Evolutionary conservation across 768 basidiomycete species (phyloP), one percentile per base, ranked within the genome.

Genomic region (Leccinum imitatum): DNA sequence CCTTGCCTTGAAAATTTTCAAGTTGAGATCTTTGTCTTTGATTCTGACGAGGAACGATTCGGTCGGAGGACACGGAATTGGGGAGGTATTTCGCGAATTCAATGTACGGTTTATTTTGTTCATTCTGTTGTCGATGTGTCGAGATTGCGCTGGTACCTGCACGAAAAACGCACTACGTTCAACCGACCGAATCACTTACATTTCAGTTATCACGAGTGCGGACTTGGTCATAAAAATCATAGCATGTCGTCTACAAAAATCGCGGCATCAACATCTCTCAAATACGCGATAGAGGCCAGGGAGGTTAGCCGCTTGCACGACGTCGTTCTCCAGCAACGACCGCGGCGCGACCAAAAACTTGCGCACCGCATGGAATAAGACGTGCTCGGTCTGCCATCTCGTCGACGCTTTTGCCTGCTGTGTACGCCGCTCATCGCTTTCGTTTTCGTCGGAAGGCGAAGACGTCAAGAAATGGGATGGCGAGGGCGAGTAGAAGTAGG

Each of bases 281-380:
- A 98, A 99, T 0, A 98, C 91, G 62, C 90, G 87, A 73, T 97
- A 99, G 56, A 99, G 77, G 63, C 95, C 93, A 2, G 94, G 94
- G 47, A 98, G 75, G 72, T 85, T 90, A 10, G 97, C 95, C 19
- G 96, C 84, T 74, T 95, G 91, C 2, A 93, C 85, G 5, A 98
- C 86, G 67, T 93, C 91, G 27, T 71, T 70, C 64, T 87, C 90
- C 53, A 89, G 78, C 59, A 89, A 77, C 3, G 82, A 82, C 70
- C 82, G 88, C 7, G 81, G 93, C 50, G 86, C 84, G 6, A 77
- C 72, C 13, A 96, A 76, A 72, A 96, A 90, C 56, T 85, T 83
- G 59, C 91, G 83, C 78, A 94, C 84, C 0, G 89, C 84, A 6
- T 95, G 95, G 71, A 97, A 97, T 31, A 98, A 70, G 19, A 94